These are phyloP conservation scores for Amanita subjunquillea DNA, from an alignment of 768 basidiomycete genomes.

Conservation along the genomic window DNA sequence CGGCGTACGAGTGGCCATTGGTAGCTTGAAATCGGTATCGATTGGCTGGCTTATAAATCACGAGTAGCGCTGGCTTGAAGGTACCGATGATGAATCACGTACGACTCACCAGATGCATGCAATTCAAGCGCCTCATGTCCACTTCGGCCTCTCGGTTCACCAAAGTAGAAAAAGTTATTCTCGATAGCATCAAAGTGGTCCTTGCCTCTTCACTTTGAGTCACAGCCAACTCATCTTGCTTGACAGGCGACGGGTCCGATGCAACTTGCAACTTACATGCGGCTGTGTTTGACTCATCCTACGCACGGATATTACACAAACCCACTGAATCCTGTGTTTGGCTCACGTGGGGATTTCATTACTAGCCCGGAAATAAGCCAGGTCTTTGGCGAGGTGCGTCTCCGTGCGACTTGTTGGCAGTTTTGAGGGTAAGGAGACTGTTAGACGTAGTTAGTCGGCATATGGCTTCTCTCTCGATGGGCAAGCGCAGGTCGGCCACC, in stretches of 20 bases:
- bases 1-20: slow-evolving; percentile 38
- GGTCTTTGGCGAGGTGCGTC: slow-evolving; percentile 86
- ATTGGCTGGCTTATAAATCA: neutral
- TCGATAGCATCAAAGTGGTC: slow-evolving; percentile 63
- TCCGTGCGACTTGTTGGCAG: slow-evolving; percentile 4
- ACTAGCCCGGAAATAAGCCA: slow-evolving; percentile 97
- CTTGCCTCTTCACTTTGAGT: neutral
- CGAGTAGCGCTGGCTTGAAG: too few relatives aligned
- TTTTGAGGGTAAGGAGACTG: slow-evolving; percentile 27
- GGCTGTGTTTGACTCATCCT: slow-evolving; percentile 83
- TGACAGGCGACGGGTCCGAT: slow-evolving; percentile 80
- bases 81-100: too few relatives aligned
- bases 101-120: neutral
- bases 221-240: slow-evolving; percentile 6
- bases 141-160: slow-evolving; percentile 17
- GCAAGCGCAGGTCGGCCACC: slow-evolving; percentile 34
- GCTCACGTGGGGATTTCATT: slow-evolving; percentile 82
- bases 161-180: slow-evolving; percentile 53
- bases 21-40: neutral
- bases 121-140: neutral
- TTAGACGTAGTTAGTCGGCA: slow-evolving; percentile 59
- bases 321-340: slow-evolving; percentile 65
- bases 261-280: slow-evolving; percentile 85
- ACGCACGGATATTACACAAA: slow-evolving; percentile 91
- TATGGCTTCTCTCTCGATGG: slow-evolving; percentile 84